phyloP scores from a whole-genome alignment of 2,329 filamentous ascomycete genomes.

The Fonsecaea pugnacius region DNA sequence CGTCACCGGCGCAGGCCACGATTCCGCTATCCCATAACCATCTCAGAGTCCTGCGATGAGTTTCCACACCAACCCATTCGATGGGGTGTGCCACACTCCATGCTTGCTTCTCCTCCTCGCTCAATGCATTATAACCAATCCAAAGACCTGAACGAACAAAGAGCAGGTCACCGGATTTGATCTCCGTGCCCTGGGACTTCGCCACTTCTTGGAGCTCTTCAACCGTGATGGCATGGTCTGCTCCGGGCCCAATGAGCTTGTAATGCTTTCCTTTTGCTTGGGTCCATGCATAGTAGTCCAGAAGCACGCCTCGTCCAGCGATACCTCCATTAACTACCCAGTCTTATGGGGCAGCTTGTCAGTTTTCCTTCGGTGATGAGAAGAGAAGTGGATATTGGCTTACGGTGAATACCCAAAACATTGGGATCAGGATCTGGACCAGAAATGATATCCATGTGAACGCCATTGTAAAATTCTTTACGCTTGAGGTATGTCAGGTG shows the following conservation, averaged over 20 bases:
- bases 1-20: constrained; percentile 41
- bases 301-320: constrained; percentile 52
- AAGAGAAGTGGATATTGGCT: too few species aligned
- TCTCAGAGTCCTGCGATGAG: constrained; percentile 38
- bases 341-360: too few species aligned
- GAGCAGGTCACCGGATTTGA: constrained; percentile 36
- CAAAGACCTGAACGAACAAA: constrained; percentile 38
- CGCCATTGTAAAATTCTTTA: constrained; percentile 32
- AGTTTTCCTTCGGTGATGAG: too few species aligned
- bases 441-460: constrained; percentile 27
- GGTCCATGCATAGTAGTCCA: constrained; percentile 49
- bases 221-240: constrained; percentile 33
- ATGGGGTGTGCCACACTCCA: constrained; percentile 2
- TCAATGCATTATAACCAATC: constrained; percentile 6
- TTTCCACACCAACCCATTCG: constrained; percentile 36
- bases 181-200: constrained; percentile 25
- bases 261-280: constrained; percentile 21
- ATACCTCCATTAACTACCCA: constrained; percentile 48
- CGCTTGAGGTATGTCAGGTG: constrained; percentile 31
- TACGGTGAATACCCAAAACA: constrained; percentile 38
- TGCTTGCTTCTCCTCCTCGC: constrained; percentile 11
- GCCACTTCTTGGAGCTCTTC: constrained; percentile 33
- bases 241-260: neutral
- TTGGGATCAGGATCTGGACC: constrained; percentile 19
- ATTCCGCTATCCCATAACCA: constrained; percentile 43